Base-by-base conservation (phyloP, 192 early-diverging fungal genomes). In the Anaeromyces robustus region DNA sequence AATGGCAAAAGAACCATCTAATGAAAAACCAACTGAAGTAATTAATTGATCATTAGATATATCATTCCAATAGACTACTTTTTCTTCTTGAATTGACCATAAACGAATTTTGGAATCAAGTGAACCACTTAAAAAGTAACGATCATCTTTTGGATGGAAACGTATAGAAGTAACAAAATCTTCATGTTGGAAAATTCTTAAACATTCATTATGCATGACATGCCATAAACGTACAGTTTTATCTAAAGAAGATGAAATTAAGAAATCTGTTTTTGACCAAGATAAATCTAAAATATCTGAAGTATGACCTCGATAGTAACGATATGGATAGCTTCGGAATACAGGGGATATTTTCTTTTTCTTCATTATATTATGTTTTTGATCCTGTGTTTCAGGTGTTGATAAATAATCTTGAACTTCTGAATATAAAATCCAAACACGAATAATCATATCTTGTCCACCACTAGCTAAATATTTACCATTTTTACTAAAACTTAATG, bases 151-250 rank as follows among this genome's bases (percentile, higher is more conserved):
- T 77, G 95, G 95, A 82, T 93, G 94, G 83, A 97, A 97, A 0
- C 88, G 86, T 11, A 96, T 91, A 11, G 91, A 88, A 1, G 93
- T 92, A 4, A 96, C 95, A 19, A 92, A 90, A 82, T 94, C 94
- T 34, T 87, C 84, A 82, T 96, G 95, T 30, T 87, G 84, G 81
- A 97, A 95, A 9, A 91, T 88, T 83, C 93, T 94, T 59, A 97
- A 85, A 80, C 94, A 95, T 78, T 90, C 90, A 37, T 87, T 84
- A 29, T 90, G 86, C 31, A 87, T 88, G 28, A 93, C 84, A 84
- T 97, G 94, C 94, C 93, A 97, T 81, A 97, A 83, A 28, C 94
- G 88, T 31, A 97, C 95, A 0, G 92, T 94, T 79, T 90, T 90
- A 83, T 97, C 96, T 86, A 92, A 89, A 17, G 93, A 94, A 26